A percentile compares a stretch with the other conserved stretches of the same genome.
phyloP scores from a whole-genome alignment of 2,329 filamentous ascomycete species.

The Colletotrichum orbiculare region DNA sequence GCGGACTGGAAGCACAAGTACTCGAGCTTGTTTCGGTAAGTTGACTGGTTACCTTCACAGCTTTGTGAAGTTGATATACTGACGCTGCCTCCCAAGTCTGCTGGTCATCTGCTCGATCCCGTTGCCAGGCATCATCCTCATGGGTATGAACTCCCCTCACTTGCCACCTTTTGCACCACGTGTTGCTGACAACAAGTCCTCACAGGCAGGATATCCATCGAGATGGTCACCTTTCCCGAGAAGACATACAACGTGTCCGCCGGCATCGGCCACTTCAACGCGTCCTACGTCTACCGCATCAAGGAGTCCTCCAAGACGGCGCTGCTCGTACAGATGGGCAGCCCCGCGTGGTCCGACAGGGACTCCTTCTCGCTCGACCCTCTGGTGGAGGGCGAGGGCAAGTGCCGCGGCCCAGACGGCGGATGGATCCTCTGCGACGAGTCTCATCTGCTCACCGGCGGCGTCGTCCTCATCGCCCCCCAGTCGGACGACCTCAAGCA shows the following conservation, averaged over 20 bases:
- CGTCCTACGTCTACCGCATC: constrained; percentile 21
- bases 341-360: constrained; percentile 29
- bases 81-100: constrained; percentile 1
- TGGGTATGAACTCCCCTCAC: background rate
- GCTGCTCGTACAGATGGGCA: constrained; percentile 30
- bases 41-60: background rate
- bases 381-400: background rate
- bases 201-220: constrained; percentile 20
- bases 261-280: constrained; percentile 26
- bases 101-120: constrained; percentile 30
- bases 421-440: constrained; percentile 24
- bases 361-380: constrained; percentile 29
- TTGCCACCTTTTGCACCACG: fast-evolving
- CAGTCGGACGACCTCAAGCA: constrained; percentile 23
- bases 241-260: constrained; percentile 28
- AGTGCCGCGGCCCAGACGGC: constrained; percentile 3
- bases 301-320: constrained; percentile 16
- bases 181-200: background rate
- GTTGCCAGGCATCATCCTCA: constrained; percentile 25
- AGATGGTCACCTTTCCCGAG: constrained; percentile 32
- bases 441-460: constrained; percentile 24
- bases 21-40: constrained; percentile 31
- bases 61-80: background rate
- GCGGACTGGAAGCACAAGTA: constrained; percentile 33
- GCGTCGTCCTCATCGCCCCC: constrained; percentile 22